These are phyloP conservation scores for Paecilomyces fulvus DNA, from an alignment of 2,329 filamentous ascomycete species.

Conservation along the genomic window DNA sequence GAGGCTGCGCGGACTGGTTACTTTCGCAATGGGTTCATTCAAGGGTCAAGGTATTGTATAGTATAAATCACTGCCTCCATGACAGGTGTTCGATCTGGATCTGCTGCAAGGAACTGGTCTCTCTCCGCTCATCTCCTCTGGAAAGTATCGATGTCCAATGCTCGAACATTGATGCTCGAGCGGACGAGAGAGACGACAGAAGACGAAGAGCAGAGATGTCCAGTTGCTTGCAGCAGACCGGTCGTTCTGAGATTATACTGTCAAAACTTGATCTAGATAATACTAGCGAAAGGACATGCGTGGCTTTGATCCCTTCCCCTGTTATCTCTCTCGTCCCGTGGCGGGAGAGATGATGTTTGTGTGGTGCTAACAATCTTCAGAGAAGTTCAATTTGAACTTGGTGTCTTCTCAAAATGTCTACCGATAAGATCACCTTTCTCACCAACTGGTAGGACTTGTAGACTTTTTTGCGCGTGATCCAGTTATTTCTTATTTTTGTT, in stretches of 20 bases:
- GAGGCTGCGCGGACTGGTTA: not conserved
- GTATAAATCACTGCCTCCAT: slow-evolving; percentile 34
- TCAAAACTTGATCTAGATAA: slow-evolving; percentile 80
- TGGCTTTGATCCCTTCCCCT: slow-evolving; percentile 45
- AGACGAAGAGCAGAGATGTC: slow-evolving; percentile 20
- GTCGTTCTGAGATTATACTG: slow-evolving; percentile 67
- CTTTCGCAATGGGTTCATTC: slow-evolving; percentile 17
- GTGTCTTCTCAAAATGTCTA: slow-evolving; percentile 55
- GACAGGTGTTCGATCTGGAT: slow-evolving; percentile 34
- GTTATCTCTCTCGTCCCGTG: slow-evolving; percentile 2
- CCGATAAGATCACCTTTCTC: slow-evolving; percentile 77
- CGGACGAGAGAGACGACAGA: not conserved
- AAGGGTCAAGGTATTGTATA: slow-evolving; percentile 36
- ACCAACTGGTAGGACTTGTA: slow-evolving; percentile 62
- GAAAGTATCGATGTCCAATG: not conserved
- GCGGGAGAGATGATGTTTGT: not conserved
- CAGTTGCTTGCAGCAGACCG: slow-evolving; percentile 8
- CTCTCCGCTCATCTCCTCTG: slow-evolving; percentile 5
- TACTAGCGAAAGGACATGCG: slow-evolving; percentile 84
- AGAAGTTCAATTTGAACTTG: slow-evolving; percentile 17
- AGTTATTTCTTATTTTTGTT: slow-evolving; percentile 1
- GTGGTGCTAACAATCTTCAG: slow-evolving; percentile 6
- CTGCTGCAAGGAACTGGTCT: slow-evolving; percentile 1
- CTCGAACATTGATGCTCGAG: slow-evolving; percentile 1
- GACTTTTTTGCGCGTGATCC: not conserved